Evolutionary conservation across 2,329 filamentous ascomycete species (phyloP), one percentile per base, ranked within the genome.

Genomic region (Aspergillus arachidicola): DNA sequence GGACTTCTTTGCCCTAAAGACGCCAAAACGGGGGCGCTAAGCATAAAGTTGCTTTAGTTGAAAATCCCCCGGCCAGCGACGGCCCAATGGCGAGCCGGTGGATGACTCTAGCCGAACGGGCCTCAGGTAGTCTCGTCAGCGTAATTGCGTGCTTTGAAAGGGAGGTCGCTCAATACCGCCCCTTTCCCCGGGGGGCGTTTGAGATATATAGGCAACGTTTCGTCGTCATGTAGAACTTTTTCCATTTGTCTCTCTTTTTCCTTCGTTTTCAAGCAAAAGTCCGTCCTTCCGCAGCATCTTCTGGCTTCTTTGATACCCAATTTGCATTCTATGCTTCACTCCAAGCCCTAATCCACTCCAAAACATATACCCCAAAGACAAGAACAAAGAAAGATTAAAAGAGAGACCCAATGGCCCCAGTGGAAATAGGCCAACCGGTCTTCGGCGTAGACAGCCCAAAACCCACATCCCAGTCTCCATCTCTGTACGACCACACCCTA

Each of bases 401-500:
- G 30, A 23, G 11, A 46, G 16, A 50, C 28, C 30, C 21, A 51
- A 68, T 68, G 66, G 60, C 64, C 5, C 62, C 64, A 7, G 38
- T 41, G 21, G 54, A 58, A 57, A 54, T 61, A 46, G 59, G 51
- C 58, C 51, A 59, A 21, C 61, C 63, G 1, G 50, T 62, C 9
- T 62, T 56, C 43, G n/a, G 26, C 5, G 38, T 23, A 41, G 21
- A 50, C 16, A 34, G 19, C 16, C 30, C 46, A 11, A 34, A n/a
- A 19, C 19, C 28, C 23, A 41, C 34, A 10, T 19, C 43, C 16
- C 26, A 53, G 6, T 38, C 21, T 10, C 45, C n/a, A 3, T 32
- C 45, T 6, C 69, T 78, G 23, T 63, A 72, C 58, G 71, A 76
- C 61, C 75, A 77, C 50, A 71, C 68, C 30, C 69, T 74, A 23